A percentile compares a stretch with the other conserved stretches of the same genome.
Evolutionary conservation across 2,329 filamentous ascomycete species (phyloP).

Genomic region (Penicillium italicum): DNA sequence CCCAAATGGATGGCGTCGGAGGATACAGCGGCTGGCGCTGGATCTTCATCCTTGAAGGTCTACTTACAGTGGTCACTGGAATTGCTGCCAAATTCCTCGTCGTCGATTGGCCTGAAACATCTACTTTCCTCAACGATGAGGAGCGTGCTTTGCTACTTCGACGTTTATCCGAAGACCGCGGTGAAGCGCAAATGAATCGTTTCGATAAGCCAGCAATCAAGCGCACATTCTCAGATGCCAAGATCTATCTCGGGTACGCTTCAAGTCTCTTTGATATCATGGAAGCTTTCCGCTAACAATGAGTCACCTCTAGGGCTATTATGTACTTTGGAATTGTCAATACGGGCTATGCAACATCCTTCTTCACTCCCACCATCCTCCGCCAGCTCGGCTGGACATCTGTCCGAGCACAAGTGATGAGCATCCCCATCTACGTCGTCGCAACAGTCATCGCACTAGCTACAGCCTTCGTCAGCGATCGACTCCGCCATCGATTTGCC

Average conservation of each 20-base stretch:
- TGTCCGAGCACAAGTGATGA: constrained; percentile 49
- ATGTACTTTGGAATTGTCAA: constrained; percentile 61
- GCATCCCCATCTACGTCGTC: constrained; percentile 57
- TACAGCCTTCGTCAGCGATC: constrained; percentile 51
- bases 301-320: constrained; percentile 41
- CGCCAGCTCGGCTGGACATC: constrained; percentile 54
- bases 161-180: constrained; percentile 44
- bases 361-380: constrained; percentile 45
- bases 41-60: constrained; percentile 51
- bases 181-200: constrained; percentile 51
- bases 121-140: constrained; percentile 46
- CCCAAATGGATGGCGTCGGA: constrained; percentile 39
- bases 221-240: constrained; percentile 46
- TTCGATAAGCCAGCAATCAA: constrained; percentile 48
- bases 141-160: constrained; percentile 45
- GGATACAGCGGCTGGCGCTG: constrained; percentile 45
- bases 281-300: constrained; percentile 10
- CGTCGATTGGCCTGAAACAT: constrained; percentile 44
- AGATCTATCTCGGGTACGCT: constrained; percentile 39
- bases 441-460: constrained; percentile 59
- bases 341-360: constrained; percentile 45
- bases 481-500: constrained; percentile 50
- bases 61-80: constrained; percentile 48
- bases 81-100: constrained; percentile 51
- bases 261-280: not conserved